Conservation (phyloP, 345 rosid genomes). For the Lumnitzera littorea region DNA sequence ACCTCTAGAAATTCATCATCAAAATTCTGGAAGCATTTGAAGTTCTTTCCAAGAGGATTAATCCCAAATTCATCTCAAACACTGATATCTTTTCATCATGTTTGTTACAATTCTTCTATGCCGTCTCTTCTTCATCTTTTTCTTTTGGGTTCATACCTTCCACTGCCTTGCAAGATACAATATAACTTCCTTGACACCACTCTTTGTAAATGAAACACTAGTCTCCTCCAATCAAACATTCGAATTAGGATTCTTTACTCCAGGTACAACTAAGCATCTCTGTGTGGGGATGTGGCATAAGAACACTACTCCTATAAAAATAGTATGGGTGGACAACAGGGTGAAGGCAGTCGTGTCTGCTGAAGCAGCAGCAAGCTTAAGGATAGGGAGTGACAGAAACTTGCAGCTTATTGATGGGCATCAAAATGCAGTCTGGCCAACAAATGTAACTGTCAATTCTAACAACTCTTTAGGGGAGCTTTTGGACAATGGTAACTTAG, state of each 20-base stretch:
- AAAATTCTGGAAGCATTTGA: no score
- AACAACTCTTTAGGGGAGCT: slow-evolving; percentile 12
- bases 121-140: no score
- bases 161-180: not conserved
- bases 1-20: no score
- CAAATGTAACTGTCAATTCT: slow-evolving; percentile 8
- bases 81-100: no score
- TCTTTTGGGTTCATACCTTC: no score
- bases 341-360: slow-evolving; percentile 20
- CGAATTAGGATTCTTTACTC: slow-evolving; percentile 13
- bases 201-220: slow-evolving; percentile 3
- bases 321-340: slow-evolving; percentile 41
- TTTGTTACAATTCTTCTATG: no score
- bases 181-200: slow-evolving; percentile 5
- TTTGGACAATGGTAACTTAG: slow-evolving; percentile 29
- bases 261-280: not conserved
- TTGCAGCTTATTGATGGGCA: slow-evolving; percentile 16
- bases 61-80: no score
- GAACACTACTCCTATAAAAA: not conserved
- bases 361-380: slow-evolving; percentile 12
- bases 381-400: slow-evolving; percentile 14
- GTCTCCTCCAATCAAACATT: slow-evolving; percentile 10
- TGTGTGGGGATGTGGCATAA: slow-evolving; percentile 11
- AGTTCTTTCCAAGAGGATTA: no score
- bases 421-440: slow-evolving; percentile 21